Base-by-base conservation (phyloP, 2,329 filamentous ascomycete genomes). In the Aspergillus phoenicis region DNA sequence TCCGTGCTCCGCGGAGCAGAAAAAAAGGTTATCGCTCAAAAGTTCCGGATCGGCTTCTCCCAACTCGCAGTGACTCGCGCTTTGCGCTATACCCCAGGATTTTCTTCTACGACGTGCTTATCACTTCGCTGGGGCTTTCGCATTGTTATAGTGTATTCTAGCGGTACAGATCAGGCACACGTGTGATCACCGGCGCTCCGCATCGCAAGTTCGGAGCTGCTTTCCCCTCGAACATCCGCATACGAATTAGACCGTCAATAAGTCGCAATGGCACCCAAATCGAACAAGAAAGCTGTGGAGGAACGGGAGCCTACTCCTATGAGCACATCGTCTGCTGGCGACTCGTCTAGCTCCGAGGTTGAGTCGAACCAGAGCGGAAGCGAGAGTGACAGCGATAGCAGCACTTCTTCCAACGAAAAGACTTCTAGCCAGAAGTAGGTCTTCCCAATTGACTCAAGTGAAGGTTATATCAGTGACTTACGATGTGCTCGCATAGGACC, bases 1-100 rank as follows among this genome's bases (percentile, higher is more conserved):
- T 74, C 76, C 71, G 75, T 78, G 76, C 76, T 67, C 70, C 67
- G 73, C 70, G 70, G 74, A 76, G 70, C 65, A 70, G 66, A 75
- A 75, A 77, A 75, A 76, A 76, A 75, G 71, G 68, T 72, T 69
- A 63, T 68, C 60, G 57, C 52, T 58, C 47, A 26, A 45, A 62
- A 63, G 53, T 43, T 56, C 52, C 24, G 56, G 52, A 58, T 58
- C 43, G 38, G 45, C 54, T 48, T 58, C 54, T 62, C 58, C 47
- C 60, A 60, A 61, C 56, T 60, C 33, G 22, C 52, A 49, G 33
- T 36, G 26, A 45, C 24, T 33, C 53, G 17, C 38, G 39, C 22
- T 45, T 45, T 24, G 20, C 39, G 53, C 53, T 36, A 47, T 36
- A n/a, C 17, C 22, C 26, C 36, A 28, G 26, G n/a, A n/a, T 45